Base-by-base conservation (phyloP, 306 rosid species). In the Lathyrus oleraceus region DNA sequence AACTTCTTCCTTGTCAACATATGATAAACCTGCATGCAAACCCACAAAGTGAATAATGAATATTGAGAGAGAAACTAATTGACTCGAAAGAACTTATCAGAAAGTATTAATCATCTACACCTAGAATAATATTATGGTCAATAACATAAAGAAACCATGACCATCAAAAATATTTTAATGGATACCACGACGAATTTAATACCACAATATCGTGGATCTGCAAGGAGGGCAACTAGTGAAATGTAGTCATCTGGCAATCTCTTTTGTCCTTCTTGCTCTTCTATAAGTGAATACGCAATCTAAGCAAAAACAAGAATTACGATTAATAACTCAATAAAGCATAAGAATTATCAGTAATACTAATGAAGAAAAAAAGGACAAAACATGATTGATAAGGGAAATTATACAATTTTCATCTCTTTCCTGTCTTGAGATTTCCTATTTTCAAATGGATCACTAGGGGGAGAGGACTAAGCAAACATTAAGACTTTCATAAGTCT, bases 191-290 rank as follows among this genome's bases (percentile, higher is more conserved):
- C 82, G 25, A 28, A 69, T 56, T 78, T 74, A 84, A 67, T 93
- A 94, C 98, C 97, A 83, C 95, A 94, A 84, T 86, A 95, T 58
- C 95, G 89, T 82, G 96, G 89, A 82, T 95, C 96, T 65, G 95
- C 99, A 82, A 95, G 96, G 82, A 95, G 97, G 80, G 88, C 76
- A 51, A 95, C 99, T 62, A 95, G 91, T 20, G 99, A 95, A 80
- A 95, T 95, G 73, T 86, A 87, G 75, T 84, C 91, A 78, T 85
- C 86, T 44, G 79, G 75, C 38, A 51, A 68, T 76, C 81, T 85
- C 74, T 73, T 78, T 42, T 79, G 85, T 39, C 97, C 99, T 84
- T 91, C 99, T 87, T 95, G 99, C 81, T 86, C 99, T 88, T 91
- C 96, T 77, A 95, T 73, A 77, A 95, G 74, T 5, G 97, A 63